Evolutionary conservation across 2,329 filamentous ascomycete genomes (phyloP).

Genomic region (Endoconidiophora laricicola): DNA sequence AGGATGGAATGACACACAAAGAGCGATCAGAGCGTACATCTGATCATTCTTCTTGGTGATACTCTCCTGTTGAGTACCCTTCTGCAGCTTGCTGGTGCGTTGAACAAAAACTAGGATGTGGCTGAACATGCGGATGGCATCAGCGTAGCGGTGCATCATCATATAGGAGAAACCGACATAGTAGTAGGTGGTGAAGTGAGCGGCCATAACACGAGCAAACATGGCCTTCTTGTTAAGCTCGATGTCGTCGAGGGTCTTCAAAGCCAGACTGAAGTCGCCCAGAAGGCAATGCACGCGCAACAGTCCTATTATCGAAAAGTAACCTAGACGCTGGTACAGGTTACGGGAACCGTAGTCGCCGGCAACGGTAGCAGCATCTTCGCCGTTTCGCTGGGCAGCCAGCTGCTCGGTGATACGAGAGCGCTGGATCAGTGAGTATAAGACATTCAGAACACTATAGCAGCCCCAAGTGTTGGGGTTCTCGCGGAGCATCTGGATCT

Average conservation of each 20-base stretch:
- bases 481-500: conserved; percentile 77
- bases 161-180: conserved; percentile 99
- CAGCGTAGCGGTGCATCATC: conserved; percentile 99
- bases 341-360: conserved; percentile 91
- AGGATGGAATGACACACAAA: conserved; percentile 95
- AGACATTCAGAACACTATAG: conserved; percentile 97
- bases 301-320: conserved; percentile 97
- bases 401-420: conserved; percentile 98
- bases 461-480: conserved; percentile 99
- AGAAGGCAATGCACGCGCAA: conserved; percentile 91
- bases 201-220: conserved; percentile 98
- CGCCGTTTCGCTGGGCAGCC: conserved; percentile 80
- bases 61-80: conserved; percentile 94
- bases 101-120: conserved; percentile 99
- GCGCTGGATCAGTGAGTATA: conserved; percentile 96
- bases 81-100: conserved; percentile 99
- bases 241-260: conserved; percentile 98
- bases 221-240: conserved; percentile 99
- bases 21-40: conserved; percentile 98
- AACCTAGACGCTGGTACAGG: conserved; percentile 94
- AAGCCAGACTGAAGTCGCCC: conserved; percentile 91
- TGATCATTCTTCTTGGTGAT: conserved; percentile 99
- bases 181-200: conserved; percentile 99
- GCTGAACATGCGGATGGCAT: conserved; percentile 99
- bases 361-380: conserved; percentile 73